phyloP scores from a whole-genome alignment of 192 early-diverging fungal species.

The Coemansia sp. region DNA sequence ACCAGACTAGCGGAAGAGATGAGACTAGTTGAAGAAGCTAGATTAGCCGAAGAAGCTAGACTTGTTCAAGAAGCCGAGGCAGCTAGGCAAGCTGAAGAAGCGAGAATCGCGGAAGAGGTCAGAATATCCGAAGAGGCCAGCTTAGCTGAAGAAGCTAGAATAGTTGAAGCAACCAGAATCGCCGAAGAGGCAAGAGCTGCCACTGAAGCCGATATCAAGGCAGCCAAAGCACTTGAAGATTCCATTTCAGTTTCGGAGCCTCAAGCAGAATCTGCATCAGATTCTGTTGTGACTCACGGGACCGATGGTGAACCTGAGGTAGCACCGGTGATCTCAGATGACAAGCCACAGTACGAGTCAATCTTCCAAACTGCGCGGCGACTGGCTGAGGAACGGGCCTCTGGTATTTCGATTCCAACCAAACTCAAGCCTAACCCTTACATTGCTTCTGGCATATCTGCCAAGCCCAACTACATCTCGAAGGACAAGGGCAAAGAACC shows the following conservation, averaged over 20 bases:
- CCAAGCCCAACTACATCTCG: not conserved
- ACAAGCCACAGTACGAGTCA: slow-evolving; percentile 28
- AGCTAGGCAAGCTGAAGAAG: not conserved
- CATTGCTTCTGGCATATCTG: not conserved
- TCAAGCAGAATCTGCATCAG: not conserved
- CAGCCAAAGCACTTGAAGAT: not conserved
- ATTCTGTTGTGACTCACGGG: not conserved
- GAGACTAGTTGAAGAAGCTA: not conserved
- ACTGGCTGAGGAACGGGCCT: slow-evolving; percentile 25
- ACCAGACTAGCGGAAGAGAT: not conserved
- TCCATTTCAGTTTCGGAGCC: not conserved
- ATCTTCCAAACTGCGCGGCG: slow-evolving; percentile 38
- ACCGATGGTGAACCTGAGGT: not conserved
- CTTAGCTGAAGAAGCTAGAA: not conserved
- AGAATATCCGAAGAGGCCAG: not conserved
- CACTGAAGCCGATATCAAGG: not conserved
- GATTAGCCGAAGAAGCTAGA: not conserved
- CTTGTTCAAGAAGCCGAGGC: not conserved
- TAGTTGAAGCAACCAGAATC: not conserved
- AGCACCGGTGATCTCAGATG: not conserved
- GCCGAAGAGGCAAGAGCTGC: not conserved
- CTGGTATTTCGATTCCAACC: slow-evolving; percentile 1
- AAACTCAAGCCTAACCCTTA: slow-evolving; percentile 6
- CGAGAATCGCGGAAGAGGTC: slow-evolving; percentile 6
- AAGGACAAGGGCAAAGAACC: slow-evolving; percentile 16